Evolutionary conservation across 1,284 basidiomycete species (phyloP).

Genomic region (Naganishia liquefaciens): DNA sequence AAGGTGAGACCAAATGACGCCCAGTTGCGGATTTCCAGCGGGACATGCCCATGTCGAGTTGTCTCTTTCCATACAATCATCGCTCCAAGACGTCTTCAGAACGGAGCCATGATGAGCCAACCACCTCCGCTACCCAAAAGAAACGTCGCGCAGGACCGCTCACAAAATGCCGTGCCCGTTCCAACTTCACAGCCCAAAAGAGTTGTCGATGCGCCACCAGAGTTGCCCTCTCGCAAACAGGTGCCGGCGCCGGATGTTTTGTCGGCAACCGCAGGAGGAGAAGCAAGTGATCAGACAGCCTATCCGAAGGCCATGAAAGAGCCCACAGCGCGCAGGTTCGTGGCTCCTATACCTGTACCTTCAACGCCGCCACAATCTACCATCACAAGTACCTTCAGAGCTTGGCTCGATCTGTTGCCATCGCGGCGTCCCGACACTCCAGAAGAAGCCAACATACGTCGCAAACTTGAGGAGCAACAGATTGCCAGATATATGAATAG

Average conservation of each 20-base stretch:
- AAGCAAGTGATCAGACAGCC: no score
- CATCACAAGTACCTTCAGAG: not conserved
- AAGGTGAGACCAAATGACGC: not conserved
- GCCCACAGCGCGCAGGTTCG: constrained; percentile 1
- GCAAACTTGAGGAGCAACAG: constrained; percentile 14
- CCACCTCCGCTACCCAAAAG: not conserved
- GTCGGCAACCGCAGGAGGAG: not conserved
- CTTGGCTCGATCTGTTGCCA: not conserved
- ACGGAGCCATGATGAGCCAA: not conserved
- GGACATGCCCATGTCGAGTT: no score
- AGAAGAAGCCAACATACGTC: constrained; percentile 2
- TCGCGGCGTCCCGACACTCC: constrained; percentile 6
- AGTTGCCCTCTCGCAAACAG: not conserved
- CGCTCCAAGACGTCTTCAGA: no score
- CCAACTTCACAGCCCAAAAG: not conserved
- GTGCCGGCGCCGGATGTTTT: not conserved
- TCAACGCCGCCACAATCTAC: not conserved
- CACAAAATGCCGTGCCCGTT: not conserved
- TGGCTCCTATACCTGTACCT: not conserved
- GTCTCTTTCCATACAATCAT: no score
- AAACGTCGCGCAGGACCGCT: not conserved
- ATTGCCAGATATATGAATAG: constrained; percentile 23
- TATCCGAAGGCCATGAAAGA: not conserved
- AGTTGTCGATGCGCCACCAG: not conserved
- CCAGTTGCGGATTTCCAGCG: not conserved